These are phyloP conservation scores for Fomes fomentarius DNA, from an alignment of 1,284 basidiomycete genomes.

Conservation along the genomic window DNA sequence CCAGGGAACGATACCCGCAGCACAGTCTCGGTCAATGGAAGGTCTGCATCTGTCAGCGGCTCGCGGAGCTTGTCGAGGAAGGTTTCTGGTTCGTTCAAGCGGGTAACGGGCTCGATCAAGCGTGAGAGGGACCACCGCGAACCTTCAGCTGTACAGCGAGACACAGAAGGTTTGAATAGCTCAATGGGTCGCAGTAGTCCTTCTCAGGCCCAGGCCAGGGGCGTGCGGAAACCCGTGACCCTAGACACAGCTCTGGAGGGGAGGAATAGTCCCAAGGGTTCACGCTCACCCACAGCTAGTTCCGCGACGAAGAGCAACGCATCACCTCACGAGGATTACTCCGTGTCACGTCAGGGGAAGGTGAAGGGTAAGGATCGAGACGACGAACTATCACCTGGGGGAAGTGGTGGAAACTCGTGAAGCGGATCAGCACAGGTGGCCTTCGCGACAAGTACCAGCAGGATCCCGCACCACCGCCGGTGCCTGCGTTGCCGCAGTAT, in stretches of 20 bases:
- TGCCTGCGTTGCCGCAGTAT: slow-evolving; percentile 59
- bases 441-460: slow-evolving; percentile 56
- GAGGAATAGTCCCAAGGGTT: slow-evolving; percentile 9
- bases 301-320: slow-evolving; percentile 8
- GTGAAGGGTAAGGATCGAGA: slow-evolving; percentile 32
- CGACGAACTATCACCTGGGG: slow-evolving; percentile 40
- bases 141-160: slow-evolving; percentile 4
- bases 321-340: slow-evolving; percentile 19
- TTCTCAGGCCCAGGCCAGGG: slow-evolving; percentile 1
- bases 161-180: slow-evolving; percentile 29
- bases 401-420: slow-evolving; percentile 69
- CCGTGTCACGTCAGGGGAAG: slow-evolving; percentile 20
- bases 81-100: slow-evolving; percentile 51
- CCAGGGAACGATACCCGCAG: slow-evolving; percentile 15
- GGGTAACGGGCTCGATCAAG: slow-evolving; percentile 28
- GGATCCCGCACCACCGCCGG: slow-evolving; percentile 50
- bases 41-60: slow-evolving; percentile 6
- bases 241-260: slow-evolving; percentile 20
- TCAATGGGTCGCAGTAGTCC: slow-evolving; percentile 32
- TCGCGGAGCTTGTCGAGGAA: slow-evolving; percentile 46
- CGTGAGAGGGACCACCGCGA: slow-evolving; percentile 21
- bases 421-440: slow-evolving; percentile 65
- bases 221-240: slow-evolving; percentile 6
- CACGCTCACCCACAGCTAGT: slow-evolving; percentile 12
- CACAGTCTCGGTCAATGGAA: slow-evolving; percentile 4